These are phyloP conservation scores for Lotmaria passim DNA, from an alignment of 208 protist species.

Conservation along the genomic window DNA sequence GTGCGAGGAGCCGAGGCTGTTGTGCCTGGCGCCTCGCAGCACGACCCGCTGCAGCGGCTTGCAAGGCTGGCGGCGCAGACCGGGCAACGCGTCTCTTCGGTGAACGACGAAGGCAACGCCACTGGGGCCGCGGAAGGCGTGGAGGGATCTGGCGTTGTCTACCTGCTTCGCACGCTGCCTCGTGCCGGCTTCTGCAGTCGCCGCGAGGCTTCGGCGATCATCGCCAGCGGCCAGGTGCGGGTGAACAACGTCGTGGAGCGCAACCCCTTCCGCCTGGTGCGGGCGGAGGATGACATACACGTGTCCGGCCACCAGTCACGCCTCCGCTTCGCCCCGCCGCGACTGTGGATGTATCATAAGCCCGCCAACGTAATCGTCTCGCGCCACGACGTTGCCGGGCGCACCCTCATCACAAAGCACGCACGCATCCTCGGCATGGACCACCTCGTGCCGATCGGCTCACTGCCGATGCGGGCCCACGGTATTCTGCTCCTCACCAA, in stretches of 20 bases:
- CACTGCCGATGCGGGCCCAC: constrained; percentile 84
- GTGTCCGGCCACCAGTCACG: constrained; percentile 73
- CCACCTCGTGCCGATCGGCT: constrained; percentile 87
- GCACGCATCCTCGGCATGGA: constrained; percentile 86
- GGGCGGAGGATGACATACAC: constrained; percentile 77
- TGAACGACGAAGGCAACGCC: not conserved
- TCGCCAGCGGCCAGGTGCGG: constrained; percentile 82
- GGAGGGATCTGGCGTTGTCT: constrained; percentile 40
- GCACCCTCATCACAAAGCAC: constrained; percentile 80
- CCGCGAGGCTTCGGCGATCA: constrained; percentile 70
- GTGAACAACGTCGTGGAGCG: constrained; percentile 88
- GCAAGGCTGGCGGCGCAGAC: constrained; percentile 12
- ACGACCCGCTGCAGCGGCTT: constrained; percentile 32
- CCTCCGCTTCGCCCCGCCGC: constrained; percentile 77
- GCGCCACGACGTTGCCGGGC: constrained; percentile 74
- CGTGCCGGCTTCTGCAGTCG: constrained; percentile 84
- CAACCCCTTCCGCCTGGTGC: constrained; percentile 82
- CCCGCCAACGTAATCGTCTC: constrained; percentile 88
- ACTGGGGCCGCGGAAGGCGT: not conserved
- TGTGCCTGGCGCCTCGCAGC: constrained; percentile 29
- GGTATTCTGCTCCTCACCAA: constrained; percentile 88
- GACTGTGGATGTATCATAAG: constrained; percentile 92
- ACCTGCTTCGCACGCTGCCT: constrained; percentile 77
- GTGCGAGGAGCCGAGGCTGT: constrained; percentile 17
- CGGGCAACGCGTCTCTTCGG: not conserved